Percentiles rank a stretch among this genome's conserved stretches.
phyloP scores from a whole-genome alignment of 176 grass and related monocot genomes.

The Pontederia crassipes region DNA sequence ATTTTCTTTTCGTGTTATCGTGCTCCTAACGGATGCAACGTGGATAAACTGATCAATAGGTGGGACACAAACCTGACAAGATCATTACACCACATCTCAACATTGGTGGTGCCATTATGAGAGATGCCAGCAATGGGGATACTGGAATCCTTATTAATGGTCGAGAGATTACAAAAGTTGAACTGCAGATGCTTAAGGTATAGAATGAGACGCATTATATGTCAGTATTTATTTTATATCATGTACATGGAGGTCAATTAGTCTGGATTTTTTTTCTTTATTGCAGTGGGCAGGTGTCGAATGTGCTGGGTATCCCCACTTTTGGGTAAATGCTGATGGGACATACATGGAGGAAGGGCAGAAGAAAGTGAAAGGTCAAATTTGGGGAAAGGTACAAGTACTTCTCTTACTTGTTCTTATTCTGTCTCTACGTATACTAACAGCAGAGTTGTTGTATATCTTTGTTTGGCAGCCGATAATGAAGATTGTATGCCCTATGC shows the following conservation, averaged over 20 bases:
- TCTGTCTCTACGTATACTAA: not conserved
- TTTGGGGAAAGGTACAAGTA: slow-evolving; percentile 82
- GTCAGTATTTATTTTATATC: slow-evolving; percentile 6
- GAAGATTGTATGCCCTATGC: slow-evolving; percentile 81
- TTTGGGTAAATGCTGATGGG: slow-evolving; percentile 93
- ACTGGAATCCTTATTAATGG: slow-evolving; percentile 87
- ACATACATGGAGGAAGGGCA: slow-evolving; percentile 98
- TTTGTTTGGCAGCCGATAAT: slow-evolving; percentile 51
- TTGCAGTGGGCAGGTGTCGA: slow-evolving; percentile 84
- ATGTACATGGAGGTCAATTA: not conserved
- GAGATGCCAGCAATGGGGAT: slow-evolving; percentile 78
- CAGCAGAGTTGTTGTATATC: not conserved
- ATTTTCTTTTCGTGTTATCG: not conserved
- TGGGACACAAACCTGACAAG: slow-evolving; percentile 79
- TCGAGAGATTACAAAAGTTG: slow-evolving; percentile 90
- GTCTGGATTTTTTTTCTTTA: slow-evolving; percentile 1
- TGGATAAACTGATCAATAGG: slow-evolving; percentile 26
- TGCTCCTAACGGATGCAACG: not conserved
- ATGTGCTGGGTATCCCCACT: slow-evolving; percentile 96
- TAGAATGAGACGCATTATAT: not conserved
- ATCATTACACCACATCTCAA: slow-evolving; percentile 80
- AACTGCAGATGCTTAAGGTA: slow-evolving; percentile 95
- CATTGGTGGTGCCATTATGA: slow-evolving; percentile 49
- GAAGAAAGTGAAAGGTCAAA: slow-evolving; percentile 75
- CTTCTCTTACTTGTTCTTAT: slow-evolving; percentile 1